Base-by-base conservation (phyloP, 768 basidiomycete species). In the Suillus sp. region DNA sequence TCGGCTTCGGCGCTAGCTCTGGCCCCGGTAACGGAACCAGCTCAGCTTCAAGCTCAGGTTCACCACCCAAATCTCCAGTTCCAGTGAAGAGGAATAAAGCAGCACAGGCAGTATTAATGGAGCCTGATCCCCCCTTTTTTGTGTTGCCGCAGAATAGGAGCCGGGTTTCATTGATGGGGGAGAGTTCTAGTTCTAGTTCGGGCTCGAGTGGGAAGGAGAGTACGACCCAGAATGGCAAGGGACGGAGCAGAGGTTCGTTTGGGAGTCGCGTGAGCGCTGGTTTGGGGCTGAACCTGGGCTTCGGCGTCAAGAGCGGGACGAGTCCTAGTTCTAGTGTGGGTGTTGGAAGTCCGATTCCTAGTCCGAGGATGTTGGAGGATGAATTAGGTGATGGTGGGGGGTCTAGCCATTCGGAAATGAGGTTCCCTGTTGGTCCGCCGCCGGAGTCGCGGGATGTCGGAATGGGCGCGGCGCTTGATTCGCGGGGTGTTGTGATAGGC, bases 51-150 rank as follows among this genome's bases (percentile, higher is more conserved):
- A 13, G 45, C 22, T 47, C 45, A 14, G 45, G 45, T 20, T 51
- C 30, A 18, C 30, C 51, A 2, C 40, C 40, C 40, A 4, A 42
- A 42, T 18, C 40, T 2, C 30, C 51, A 27, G 20, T 18, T 2
- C 3, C 30, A 32, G 30, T 2, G 18, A 53, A 53, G 5, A 53
- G 4, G 51, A 53, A 53, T 6, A 53, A 53, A 13, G 51, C 60
- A 20, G 59, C 60, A 9, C 55, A 64, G 40, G 63, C 56, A 6
- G 60, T 61, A 9, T 42, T 66, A 20, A 47, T 62, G 35, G 65
- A 66, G 32, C 56, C 37, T 27, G 16, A 42, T 11, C 6, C 48
- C 16, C 59, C 63, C 2, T 32, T 50, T 34, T 64, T 57, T 30
- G 40, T 56, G 48, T 22, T 62, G 55, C 35, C 47, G 1, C 48